Percentiles rank a stretch among this genome's conserved stretches.
Conservation (phyloP, 2,329 filamentous ascomycete genomes). For the Clonostachys solani region DNA sequence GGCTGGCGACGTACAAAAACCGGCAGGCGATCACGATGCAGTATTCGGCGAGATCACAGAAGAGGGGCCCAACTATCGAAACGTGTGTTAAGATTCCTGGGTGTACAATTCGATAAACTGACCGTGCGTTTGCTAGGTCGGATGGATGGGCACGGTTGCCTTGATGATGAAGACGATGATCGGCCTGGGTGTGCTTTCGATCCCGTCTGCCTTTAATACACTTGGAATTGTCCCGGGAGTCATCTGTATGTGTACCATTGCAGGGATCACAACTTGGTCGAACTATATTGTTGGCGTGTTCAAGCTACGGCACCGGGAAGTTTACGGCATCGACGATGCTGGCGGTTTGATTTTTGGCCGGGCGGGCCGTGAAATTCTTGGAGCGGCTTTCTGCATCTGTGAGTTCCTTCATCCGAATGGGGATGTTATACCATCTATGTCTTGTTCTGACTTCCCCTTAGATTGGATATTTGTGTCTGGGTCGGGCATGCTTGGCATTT, state of each 20-base stretch:
- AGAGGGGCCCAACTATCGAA: conserved; percentile 21
- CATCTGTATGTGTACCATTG: background rate
- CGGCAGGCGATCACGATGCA: conserved; percentile 11
- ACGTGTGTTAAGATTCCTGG: conserved; percentile 10
- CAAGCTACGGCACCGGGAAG: conserved; percentile 43
- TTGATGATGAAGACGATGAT: conserved; percentile 17
- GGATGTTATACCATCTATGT: background rate
- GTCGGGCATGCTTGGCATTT: conserved; percentile 33
- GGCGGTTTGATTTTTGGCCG: conserved; percentile 42
- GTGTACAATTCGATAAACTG: background rate
- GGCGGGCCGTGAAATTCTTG: conserved; percentile 35
- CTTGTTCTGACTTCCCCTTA: background rate
- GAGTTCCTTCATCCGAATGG: background rate
- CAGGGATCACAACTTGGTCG: conserved; percentile 1
- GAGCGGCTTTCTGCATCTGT: conserved; percentile 26
- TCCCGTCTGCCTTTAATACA: conserved; percentile 1
- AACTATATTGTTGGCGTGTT: conserved; percentile 31
- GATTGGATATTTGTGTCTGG: conserved; percentile 19
- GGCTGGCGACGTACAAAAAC: no score
- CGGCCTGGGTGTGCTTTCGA: conserved; percentile 2
- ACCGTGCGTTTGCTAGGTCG: conserved; percentile 18
- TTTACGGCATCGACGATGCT: conserved; percentile 51
- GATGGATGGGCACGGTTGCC: conserved; percentile 35
- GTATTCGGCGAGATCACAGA: conserved; percentile 21
- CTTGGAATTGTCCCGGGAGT: conserved; percentile 2